Percentiles rank a stretch among this genome's conserved stretches.
Conservation (phyloP, 2,329 filamentous ascomycete genomes). For the Ascocoryne sarcoides region DNA sequence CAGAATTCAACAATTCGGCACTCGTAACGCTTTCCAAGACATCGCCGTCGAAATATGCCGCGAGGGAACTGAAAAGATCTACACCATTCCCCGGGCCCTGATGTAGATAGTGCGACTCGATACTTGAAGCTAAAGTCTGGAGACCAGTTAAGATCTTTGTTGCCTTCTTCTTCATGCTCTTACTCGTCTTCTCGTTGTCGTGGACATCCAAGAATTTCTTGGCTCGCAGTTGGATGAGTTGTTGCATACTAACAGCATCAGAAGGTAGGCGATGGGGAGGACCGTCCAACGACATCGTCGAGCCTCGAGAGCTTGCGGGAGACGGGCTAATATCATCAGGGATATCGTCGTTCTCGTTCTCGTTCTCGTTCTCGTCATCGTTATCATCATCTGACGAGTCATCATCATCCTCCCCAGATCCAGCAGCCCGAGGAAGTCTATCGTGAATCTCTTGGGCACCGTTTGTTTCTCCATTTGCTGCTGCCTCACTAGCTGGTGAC, state of each 20-base stretch:
- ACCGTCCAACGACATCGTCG: conserved; percentile 54
- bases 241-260: conserved; percentile 51
- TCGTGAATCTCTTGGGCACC: conserved; percentile 26
- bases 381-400: conserved; percentile 41
- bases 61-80: conserved; percentile 64
- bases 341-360: conserved; percentile 43
- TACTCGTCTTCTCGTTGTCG: conserved; percentile 64
- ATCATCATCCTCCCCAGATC: conserved; percentile 27
- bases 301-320: conserved; percentile 45
- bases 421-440: conserved; percentile 11
- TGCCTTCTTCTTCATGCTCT: conserved; percentile 70
- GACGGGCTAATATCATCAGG: conserved; percentile 35
- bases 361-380: conserved; percentile 43
- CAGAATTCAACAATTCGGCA: conserved; percentile 84
- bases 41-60: conserved; percentile 79
- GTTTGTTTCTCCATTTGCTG: conserved; percentile 27
- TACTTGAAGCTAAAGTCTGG: conserved; percentile 60
- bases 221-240: conserved; percentile 67
- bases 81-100: conserved; percentile 47
- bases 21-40: conserved; percentile 90
- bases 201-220: conserved; percentile 78
- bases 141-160: conserved; percentile 65
- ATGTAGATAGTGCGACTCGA: conserved; percentile 61
- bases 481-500: conserved; percentile 10
- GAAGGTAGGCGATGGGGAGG: conserved; percentile 40